These are phyloP conservation scores for Arthroderma sp. DNA, from an alignment of 2,329 filamentous ascomycete genomes.

Conservation along the genomic window DNA sequence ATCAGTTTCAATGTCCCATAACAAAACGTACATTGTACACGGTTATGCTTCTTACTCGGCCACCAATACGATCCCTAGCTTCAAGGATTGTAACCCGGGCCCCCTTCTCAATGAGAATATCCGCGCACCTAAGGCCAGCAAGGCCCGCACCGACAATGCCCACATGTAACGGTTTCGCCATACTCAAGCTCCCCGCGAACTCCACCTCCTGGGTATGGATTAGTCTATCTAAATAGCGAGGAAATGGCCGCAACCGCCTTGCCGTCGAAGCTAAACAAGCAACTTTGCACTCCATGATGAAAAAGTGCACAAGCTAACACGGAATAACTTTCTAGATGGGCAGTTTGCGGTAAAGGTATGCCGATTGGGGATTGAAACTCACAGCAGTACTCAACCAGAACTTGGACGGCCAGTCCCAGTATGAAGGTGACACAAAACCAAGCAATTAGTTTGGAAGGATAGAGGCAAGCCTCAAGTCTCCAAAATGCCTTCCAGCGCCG, in stretches of 20 bases:
- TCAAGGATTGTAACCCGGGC: slow-evolving; percentile 47
- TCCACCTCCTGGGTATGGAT: slow-evolving; percentile 2
- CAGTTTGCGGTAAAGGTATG: no score
- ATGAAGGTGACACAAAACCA: no score
- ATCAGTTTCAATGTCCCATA: no score
- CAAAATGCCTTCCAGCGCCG: no score
- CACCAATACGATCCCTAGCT: slow-evolving; percentile 45
- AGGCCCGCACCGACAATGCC: slow-evolving; percentile 49
- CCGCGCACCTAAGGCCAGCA: slow-evolving; percentile 46
- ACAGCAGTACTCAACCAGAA: no score
- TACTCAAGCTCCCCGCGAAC: slow-evolving; percentile 10
- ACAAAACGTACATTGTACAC: slow-evolving; percentile 6
- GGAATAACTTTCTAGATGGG: no score
- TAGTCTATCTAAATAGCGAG: slow-evolving; percentile 3
- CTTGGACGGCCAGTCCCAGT: no score
- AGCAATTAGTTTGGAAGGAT: no score
- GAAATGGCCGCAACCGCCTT: slow-evolving; percentile 8
- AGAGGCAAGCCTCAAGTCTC: no score
- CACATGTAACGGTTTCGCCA: slow-evolving; percentile 35
- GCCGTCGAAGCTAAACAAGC: slow-evolving; percentile 9
- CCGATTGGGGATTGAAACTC: no score
- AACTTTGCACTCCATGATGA: slow-evolving; percentile 13
- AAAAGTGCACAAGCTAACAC: background rate
- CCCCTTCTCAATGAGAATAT: slow-evolving; percentile 43
- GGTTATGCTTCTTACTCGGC: slow-evolving; percentile 35